These are phyloP conservation scores for Syncephalastrum racemosum DNA, from an alignment of 371 early-diverging fungal genomes.

Conservation along the genomic window DNA sequence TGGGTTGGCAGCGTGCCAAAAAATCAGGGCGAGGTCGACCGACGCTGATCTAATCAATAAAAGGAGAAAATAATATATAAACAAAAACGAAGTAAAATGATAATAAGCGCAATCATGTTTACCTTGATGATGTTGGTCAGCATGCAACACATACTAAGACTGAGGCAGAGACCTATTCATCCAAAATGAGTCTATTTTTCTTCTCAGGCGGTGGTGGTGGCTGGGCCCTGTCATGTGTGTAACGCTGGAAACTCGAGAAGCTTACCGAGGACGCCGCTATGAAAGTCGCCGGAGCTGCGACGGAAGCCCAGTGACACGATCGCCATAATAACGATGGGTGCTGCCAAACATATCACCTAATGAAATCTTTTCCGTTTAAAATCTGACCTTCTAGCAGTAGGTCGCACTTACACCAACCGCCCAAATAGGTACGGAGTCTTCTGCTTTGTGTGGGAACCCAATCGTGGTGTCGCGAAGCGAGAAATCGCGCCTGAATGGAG, in stretches of 20 bases:
- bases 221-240: too few species aligned
- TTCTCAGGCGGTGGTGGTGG: background rate
- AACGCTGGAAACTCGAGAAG: background rate
- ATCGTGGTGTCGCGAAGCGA: conserved; percentile 70
- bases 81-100: background rate
- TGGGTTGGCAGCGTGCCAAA: conserved; percentile 80
- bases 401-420: conserved; percentile 43
- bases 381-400: background rate
- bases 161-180: conserved; percentile 50
- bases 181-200: background rate
- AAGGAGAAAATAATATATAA: background rate
- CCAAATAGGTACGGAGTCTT: conserved; percentile 65
- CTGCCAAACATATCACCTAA: conserved; percentile 28
- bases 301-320: conserved; percentile 20
- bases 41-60: conserved; percentile 55
- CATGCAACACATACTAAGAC: conserved; percentile 67
- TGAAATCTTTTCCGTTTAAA: conserved; percentile 2
- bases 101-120: background rate
- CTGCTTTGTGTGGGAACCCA: conserved; percentile 58
- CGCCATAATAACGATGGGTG: conserved; percentile 23
- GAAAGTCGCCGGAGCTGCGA: conserved; percentile 25
- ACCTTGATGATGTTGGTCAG: conserved; percentile 62
- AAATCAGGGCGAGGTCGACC: conserved; percentile 91
- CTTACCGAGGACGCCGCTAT: conserved; percentile 27
- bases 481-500: conserved; percentile 72